phyloP scores from a whole-genome alignment of 202 grass and related monocot species.

The Panicum virgatum region DNA sequence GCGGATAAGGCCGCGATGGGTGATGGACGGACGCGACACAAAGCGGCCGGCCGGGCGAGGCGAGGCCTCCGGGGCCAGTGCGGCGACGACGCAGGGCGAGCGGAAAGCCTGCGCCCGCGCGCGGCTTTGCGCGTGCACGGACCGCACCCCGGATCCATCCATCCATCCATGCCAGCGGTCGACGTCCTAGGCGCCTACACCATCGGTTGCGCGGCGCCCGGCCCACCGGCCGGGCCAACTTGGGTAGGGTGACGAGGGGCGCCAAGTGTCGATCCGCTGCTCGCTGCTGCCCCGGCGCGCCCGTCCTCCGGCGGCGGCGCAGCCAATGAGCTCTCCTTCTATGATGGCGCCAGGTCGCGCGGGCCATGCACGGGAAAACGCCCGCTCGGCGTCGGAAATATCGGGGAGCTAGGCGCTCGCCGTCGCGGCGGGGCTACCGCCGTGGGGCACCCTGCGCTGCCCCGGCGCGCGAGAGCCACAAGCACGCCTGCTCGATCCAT shows the following conservation, averaged over 20 bases:
- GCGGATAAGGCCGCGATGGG: neutral
- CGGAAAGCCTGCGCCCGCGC: constrained; percentile 16
- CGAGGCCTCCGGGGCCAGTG: neutral
- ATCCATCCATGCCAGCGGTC: neutral
- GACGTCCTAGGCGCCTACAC: neutral
- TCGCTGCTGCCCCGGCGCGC: neutral
- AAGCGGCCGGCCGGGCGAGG: constrained; percentile 6
- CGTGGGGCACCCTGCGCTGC: neutral
- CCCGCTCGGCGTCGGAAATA: neutral
- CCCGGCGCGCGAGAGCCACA: neutral
- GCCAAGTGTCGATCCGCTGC: constrained; percentile 37
- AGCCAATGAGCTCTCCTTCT: neutral
- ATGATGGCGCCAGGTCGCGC: no score
- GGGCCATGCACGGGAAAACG: no score
- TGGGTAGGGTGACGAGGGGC: neutral
- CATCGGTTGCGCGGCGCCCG: constrained; percentile 1
- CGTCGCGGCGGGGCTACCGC: no score
- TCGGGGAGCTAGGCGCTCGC: neutral
- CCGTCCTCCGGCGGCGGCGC: neutral
- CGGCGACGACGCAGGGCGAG: neutral
- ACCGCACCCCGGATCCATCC: neutral
- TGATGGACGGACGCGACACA: constrained; percentile 18
- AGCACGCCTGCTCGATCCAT: neutral
- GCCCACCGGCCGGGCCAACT: neutral
- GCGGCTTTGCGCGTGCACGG: neutral